Conservation (phyloP, 495 filamentous ascomycete species). For the Collariella sp. region DNA sequence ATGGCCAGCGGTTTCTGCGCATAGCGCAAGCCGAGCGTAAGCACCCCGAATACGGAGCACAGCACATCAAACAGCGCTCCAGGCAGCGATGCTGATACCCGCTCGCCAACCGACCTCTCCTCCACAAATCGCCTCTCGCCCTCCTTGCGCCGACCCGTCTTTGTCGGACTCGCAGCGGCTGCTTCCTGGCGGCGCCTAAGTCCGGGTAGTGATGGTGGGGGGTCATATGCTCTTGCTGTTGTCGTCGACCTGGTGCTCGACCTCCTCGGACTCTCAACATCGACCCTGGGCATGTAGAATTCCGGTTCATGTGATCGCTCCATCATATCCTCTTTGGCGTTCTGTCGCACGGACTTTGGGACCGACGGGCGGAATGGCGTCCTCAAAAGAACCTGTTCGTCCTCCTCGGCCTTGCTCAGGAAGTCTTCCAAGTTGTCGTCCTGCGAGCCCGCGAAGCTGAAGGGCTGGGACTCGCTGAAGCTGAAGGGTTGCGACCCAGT, state of each 20-base stretch:
- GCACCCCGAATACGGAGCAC: constrained; percentile 41
- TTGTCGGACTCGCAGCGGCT: constrained; percentile 3
- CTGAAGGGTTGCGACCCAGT: constrained; percentile 27
- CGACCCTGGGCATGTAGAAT: constrained; percentile 37
- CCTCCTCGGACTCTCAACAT: constrained; percentile 26
- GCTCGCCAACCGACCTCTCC: constrained; percentile 1
- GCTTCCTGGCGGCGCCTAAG: constrained; percentile 21
- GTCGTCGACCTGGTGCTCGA: constrained; percentile 18
- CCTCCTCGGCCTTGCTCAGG: constrained; percentile 32
- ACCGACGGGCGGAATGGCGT: constrained; percentile 39
- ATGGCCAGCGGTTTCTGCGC: constrained; percentile 49
- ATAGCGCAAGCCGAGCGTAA: constrained; percentile 41
- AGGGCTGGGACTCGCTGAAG: constrained; percentile 24
- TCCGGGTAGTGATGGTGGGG: constrained; percentile 13
- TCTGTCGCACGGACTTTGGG: constrained; percentile 30
- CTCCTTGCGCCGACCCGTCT: constrained; percentile 2
- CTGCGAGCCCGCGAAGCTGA: constrained; percentile 35
- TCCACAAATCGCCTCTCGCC: neutral
- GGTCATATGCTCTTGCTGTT: constrained; percentile 10
- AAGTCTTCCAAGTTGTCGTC: constrained; percentile 41
- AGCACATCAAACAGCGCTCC: constrained; percentile 25
- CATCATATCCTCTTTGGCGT: constrained; percentile 26
- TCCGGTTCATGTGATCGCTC: constrained; percentile 30
- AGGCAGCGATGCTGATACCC: constrained; percentile 19
- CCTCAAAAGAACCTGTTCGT: constrained; percentile 36